Percentiles rank a stretch among this genome's conserved stretches.
These are phyloP conservation scores for Saccharum officinarum DNA, from an alignment of 176 grass and related monocot genomes.

Conservation along the genomic window DNA sequence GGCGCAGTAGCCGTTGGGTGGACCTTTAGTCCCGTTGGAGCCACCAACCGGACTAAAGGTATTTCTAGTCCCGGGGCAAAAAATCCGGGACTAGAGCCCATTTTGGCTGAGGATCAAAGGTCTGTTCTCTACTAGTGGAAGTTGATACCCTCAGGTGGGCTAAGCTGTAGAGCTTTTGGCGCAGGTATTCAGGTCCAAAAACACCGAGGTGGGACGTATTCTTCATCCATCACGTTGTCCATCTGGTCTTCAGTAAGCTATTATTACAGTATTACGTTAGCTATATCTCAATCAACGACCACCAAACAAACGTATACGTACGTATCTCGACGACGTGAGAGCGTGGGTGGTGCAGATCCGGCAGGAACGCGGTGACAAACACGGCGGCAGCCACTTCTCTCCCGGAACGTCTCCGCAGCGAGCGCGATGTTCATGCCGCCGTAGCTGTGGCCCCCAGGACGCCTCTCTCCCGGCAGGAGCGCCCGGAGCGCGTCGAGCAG, in stretches of 20 bases:
- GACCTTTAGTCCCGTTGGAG: too few species aligned
- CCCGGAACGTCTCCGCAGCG: slow-evolving; percentile 55
- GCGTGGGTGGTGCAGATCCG: slow-evolving; percentile 26
- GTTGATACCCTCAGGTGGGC: slow-evolving; percentile 37
- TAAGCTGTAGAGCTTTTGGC: slow-evolving; percentile 48
- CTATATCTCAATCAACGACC: too few species aligned
- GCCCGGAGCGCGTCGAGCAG: slow-evolving; percentile 42
- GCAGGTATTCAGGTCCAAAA: slow-evolving; percentile 52
- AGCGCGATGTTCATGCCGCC: slow-evolving; percentile 51
- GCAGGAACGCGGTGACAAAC: slow-evolving; percentile 66
- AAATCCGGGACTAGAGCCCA: too few species aligned
- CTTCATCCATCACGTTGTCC: slow-evolving; percentile 34
- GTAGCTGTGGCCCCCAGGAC: slow-evolving; percentile 60
- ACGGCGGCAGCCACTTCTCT: slow-evolving; percentile 61
- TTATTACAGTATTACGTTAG: too few species aligned
- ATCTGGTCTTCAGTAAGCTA: slow-evolving; percentile 6
- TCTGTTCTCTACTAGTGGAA: too few species aligned
- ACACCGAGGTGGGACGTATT: slow-evolving; percentile 24
- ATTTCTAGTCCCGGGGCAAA: too few species aligned
- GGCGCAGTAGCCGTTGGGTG: too few species aligned
- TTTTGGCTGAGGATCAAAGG: too few species aligned
- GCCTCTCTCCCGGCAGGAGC: slow-evolving; percentile 45
- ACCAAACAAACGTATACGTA: not conserved
- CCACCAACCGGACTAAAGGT: too few species aligned
- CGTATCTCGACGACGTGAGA: slow-evolving; percentile 31